Base-by-base conservation (phyloP, 768 basidiomycete genomes). In the Mycena galopus region DNA sequence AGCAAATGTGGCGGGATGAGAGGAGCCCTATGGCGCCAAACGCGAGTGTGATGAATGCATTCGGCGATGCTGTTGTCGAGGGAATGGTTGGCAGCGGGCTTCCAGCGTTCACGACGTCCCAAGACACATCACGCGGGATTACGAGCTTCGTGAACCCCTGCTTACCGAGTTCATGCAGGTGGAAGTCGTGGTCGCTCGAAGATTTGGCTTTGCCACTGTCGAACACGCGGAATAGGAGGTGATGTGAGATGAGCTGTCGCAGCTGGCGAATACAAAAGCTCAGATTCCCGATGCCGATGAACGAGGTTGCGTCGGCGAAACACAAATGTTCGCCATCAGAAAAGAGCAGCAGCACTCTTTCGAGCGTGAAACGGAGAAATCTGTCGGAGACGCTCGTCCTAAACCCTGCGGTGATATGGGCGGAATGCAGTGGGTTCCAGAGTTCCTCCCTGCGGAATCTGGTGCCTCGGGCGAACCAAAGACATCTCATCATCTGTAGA, bases 101-200 rank as follows among this genome's bases (percentile, higher is more conserved):
- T n/a, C n/a, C n/a, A 4, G 4, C 63, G n/a, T 64, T 30, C 47
- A 64, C 63, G n/a, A 29, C 50, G 35, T 64, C 63, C 30, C 19
- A 64, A 53, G 63, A 64, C 19, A 64, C 63, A 33, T 64, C 63
- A 12, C 50, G n/a, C 27, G 53, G 32, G 6, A 64, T 47, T 32
- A 64, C 63, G 14, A 64, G 63, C 50, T 64, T 64, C n/a, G 63
- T 64, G 21, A 64, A 64, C 9, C 63, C 63, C 32, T 64, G 63
- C 63, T 64, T 64, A 50, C 63, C 37, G 17, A 64, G 37, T 64
- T 64, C 63, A 50, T 64, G 3, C 11, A 64, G 63, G 7, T n/a
- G 44, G 16, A 53, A 53, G 7, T 12, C 47, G 63, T 53, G 30
- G n/a, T 53, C 14, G 14, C 10, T n/a, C n/a, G 19, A 4, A 51